Evolutionary conservation across 2,329 filamentous ascomycete species (phyloP).

Genomic region (Colletotrichum somersetense): DNA sequence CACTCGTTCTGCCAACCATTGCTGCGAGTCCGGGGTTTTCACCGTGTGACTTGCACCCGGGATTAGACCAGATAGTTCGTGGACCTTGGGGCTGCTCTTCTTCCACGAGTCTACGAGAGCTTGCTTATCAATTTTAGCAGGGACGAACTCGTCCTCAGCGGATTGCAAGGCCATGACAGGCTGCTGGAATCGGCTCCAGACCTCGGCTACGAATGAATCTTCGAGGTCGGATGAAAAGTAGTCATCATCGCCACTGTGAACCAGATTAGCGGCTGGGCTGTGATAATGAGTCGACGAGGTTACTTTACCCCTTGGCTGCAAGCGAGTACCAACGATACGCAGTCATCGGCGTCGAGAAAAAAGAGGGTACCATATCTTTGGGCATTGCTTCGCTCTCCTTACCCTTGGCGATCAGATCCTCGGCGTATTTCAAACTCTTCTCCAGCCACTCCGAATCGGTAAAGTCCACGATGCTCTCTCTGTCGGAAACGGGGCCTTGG

Average conservation of each 20-base stretch:
- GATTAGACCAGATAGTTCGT: slow-evolving; percentile 65
- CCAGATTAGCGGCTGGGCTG: neutral
- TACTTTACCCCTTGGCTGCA: slow-evolving; percentile 61
- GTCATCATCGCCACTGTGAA: slow-evolving; percentile 78
- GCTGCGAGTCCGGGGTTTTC: slow-evolving; percentile 57
- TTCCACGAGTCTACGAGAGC: slow-evolving; percentile 70
- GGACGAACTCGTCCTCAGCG: slow-evolving; percentile 75
- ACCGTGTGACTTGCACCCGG: slow-evolving; percentile 67
- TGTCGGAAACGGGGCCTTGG: slow-evolving; percentile 84
- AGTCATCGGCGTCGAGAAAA: slow-evolving; percentile 61
- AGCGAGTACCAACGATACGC: slow-evolving; percentile 67
- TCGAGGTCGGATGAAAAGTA: slow-evolving; percentile 87
- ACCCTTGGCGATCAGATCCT: slow-evolving; percentile 67
- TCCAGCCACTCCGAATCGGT: slow-evolving; percentile 59
- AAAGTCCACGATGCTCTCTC: slow-evolving; percentile 69
- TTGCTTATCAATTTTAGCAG: slow-evolving; percentile 67
- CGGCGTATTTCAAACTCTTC: slow-evolving; percentile 61
- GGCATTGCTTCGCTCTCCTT: slow-evolving; percentile 68
- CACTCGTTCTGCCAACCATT: slow-evolving; percentile 64
- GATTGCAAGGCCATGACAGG: slow-evolving; percentile 75
- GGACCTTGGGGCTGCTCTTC: slow-evolving; percentile 58
- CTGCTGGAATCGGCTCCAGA: slow-evolving; percentile 75
- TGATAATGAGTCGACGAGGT: neutral
- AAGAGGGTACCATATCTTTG: slow-evolving; percentile 55
- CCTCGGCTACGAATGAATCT: slow-evolving; percentile 64